phyloP scores from a whole-genome alignment of 441 rosid species.

The Biscutella laevigata region DNA sequence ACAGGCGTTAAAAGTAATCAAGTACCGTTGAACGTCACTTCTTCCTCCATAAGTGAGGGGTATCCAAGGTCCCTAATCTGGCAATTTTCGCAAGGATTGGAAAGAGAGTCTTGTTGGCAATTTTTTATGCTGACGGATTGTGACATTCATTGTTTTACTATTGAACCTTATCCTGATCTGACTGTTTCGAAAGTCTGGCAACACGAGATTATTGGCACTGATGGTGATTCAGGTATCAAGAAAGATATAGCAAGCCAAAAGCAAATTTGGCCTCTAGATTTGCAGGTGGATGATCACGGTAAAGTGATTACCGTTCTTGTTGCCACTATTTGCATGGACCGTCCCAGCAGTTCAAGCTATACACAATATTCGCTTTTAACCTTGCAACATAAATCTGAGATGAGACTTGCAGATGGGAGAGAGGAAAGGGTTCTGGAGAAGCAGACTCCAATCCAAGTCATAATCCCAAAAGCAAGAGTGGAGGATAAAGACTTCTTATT shows the following conservation, averaged over 20 bases:
- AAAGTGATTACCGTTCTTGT: constrained; percentile 74
- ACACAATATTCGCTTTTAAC: constrained; percentile 83
- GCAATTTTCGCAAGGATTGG: constrained; percentile 36
- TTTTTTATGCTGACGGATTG: constrained; percentile 70
- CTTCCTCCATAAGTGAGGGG: constrained; percentile 47
- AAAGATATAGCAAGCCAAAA: constrained; percentile 94
- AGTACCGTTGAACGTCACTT: constrained; percentile 31
- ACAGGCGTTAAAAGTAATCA: constrained; percentile 34
- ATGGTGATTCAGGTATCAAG: constrained; percentile 78
- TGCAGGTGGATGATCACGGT: constrained; percentile 70
- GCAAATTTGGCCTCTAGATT: constrained; percentile 85
- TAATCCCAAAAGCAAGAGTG: constrained; percentile 93
- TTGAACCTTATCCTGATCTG: constrained; percentile 39
- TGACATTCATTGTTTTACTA: constrained; percentile 61
- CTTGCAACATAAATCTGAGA: constrained; percentile 65
- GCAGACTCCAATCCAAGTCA: constrained; percentile 78
- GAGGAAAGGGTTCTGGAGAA: constrained; percentile 69
- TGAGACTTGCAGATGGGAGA: constrained; percentile 28
- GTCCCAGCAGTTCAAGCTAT: constrained; percentile 79
- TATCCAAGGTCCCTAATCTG: constrained; percentile 78
- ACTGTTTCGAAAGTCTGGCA: constrained; percentile 64
- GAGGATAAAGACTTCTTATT: constrained; percentile 83
- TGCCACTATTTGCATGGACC: constrained; percentile 86
- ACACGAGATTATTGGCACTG: constrained; percentile 71
- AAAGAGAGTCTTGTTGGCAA: constrained; percentile 38